Evolutionary conservation across 2,329 filamentous ascomycete species (phyloP), one percentile per base, ranked within the genome.

Genomic region (Botryotinia globosa): DNA sequence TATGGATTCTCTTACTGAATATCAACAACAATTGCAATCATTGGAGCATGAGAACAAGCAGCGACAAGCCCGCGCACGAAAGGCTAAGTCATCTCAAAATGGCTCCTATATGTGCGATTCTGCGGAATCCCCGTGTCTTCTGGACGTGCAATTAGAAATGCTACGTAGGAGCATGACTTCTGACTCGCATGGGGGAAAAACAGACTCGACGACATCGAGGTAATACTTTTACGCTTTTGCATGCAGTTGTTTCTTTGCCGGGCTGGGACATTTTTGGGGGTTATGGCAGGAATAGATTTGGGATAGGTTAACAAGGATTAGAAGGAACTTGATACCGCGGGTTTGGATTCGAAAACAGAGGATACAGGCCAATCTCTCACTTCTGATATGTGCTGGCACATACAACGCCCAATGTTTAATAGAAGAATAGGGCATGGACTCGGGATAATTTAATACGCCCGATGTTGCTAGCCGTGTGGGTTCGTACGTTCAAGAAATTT

Each of bases 11-110:
- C n/a, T 42, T 12, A 25, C 22, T 68, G 48, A 68, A 56, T 68
- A 68, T 16, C 48, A 56, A 32, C 37, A 68, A 42, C 34, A 68
- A 32, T 56, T 68, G n/a, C 48, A 56, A 56, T 68, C 18, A 18
- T 16, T 68, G 18, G 65, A 68, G 65, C 48, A 68, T 56, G 65
- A 68, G 25, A 68, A 68, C 37, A 68, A 68, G n/a, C 65, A 42
- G 37, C 34, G 65, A 68, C 65, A 68, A 56, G n/a, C 48, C n/a
- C 37, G 37, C 37, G n/a, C 48, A 42, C 25, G n/a, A 68, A 68
- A 56, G 37, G 37, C 48, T 9, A 56, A 56, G 34, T 25, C n/a
- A 20, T 32, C 48, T 4, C 48, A 42, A 32, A 44, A 68, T 5
- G 29, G n/a, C 65, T 56, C 65, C 29, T 58, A 32, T n/a, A 12